Evolutionary conservation across 2,329 filamentous ascomycete genomes (phyloP).

Genomic region (Alternaria alternata): DNA sequence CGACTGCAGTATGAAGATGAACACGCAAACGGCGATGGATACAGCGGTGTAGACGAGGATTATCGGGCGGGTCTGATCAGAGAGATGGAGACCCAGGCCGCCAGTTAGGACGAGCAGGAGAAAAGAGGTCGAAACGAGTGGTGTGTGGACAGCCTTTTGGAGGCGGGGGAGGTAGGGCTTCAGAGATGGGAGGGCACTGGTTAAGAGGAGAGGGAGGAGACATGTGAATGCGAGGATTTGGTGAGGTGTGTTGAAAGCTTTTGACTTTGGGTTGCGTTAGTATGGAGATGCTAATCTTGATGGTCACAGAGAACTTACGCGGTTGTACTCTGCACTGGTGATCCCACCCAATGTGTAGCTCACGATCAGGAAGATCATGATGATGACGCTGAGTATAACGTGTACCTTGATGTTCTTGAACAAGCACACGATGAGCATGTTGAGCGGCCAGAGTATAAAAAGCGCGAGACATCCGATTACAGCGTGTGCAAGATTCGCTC

Average conservation of each 20-base stretch:
- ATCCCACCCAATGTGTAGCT: slow-evolving; percentile 54
- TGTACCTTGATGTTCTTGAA: slow-evolving; percentile 54
- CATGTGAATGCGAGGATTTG: slow-evolving; percentile 61
- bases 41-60: slow-evolving; percentile 41
- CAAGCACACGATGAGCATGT: slow-evolving; percentile 49
- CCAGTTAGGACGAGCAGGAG: slow-evolving; percentile 41
- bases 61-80: slow-evolving; percentile 31
- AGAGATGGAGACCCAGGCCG: slow-evolving; percentile 45
- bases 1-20: slow-evolving; percentile 29
- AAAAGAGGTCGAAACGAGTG: slow-evolving; percentile 54
- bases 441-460: slow-evolving; percentile 44
- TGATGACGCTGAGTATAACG: slow-evolving; percentile 50
- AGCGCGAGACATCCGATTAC: slow-evolving; percentile 45
- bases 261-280: slow-evolving; percentile 42
- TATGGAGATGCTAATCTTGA: background rate
- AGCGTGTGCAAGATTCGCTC: slow-evolving; percentile 41
- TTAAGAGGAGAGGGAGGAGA: slow-evolving; percentile 46
- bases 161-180: slow-evolving; percentile 39
- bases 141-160: slow-evolving; percentile 49
- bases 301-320: slow-evolving; percentile 38
- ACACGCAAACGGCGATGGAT: slow-evolving; percentile 33
- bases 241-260: slow-evolving; percentile 55
- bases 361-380: slow-evolving; percentile 49
- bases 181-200: slow-evolving; percentile 33
- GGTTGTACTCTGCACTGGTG: slow-evolving; percentile 51